A percentile compares a stretch with the other conserved stretches of the same genome.
phyloP scores from a whole-genome alignment of 208 protist species.

The Strigomonas culicis region DNA sequence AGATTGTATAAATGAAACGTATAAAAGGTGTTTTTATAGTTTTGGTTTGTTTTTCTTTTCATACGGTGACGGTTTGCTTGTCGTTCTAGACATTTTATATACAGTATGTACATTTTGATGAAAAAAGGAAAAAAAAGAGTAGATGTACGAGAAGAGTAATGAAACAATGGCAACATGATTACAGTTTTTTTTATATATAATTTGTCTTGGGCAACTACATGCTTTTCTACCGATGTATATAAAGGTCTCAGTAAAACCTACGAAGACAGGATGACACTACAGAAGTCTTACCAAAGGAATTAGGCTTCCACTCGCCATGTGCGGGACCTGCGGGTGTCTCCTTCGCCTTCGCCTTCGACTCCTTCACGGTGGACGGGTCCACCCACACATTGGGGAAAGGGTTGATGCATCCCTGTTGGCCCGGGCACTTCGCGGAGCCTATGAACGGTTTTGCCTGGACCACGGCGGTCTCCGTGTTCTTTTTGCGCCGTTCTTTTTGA shows the following conservation, averaged over 20 bases:
- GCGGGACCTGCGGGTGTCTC: slow-evolving; percentile 21
- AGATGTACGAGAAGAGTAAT: slow-evolving; percentile 1
- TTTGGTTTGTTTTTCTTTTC: too few relatives aligned
- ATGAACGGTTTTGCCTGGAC: slow-evolving; percentile 48
- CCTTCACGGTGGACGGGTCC: slow-evolving; percentile 17
- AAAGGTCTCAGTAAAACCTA: slow-evolving; percentile 57
- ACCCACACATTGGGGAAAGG: slow-evolving; percentile 80
- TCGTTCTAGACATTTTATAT: too few relatives aligned
- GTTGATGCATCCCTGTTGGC: slow-evolving; percentile 51
- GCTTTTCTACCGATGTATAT: slow-evolving; percentile 18
- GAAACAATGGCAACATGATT: neutral
- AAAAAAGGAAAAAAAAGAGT: neutral
- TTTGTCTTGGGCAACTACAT: neutral
- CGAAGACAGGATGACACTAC: slow-evolving; percentile 76
- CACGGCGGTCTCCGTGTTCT: slow-evolving; percentile 10
- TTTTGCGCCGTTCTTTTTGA: slow-evolving; percentile 19
- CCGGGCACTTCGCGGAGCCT: slow-evolving; percentile 23
- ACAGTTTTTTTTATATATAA: neutral
- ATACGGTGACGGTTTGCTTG: too few relatives aligned
- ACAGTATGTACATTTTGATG: too few relatives aligned
- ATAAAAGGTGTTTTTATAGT: too few relatives aligned
- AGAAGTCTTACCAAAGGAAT: slow-evolving; percentile 70
- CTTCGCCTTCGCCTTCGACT: slow-evolving; percentile 15
- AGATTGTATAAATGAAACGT: too few relatives aligned
- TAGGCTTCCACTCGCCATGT: slow-evolving; percentile 69